phyloP scores from a whole-genome alignment of 192 early-diverging fungal species.

The Coemansia sp. region DNA sequence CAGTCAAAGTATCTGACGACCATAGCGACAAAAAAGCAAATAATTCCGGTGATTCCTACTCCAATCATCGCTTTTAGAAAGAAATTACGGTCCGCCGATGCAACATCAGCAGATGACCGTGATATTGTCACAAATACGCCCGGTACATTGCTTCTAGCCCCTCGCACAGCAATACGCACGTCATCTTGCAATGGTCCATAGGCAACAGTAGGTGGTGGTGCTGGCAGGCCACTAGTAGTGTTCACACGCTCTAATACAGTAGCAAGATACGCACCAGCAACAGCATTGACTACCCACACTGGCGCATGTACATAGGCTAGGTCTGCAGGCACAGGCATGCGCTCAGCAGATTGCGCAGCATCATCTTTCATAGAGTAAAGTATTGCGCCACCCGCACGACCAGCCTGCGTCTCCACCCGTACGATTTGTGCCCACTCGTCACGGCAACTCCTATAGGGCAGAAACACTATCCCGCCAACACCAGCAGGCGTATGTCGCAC shows the following conservation, averaged over 20 bases:
- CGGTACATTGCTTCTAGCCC: not conserved
- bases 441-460: constrained; percentile 41
- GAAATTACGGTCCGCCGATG: constrained; percentile 45
- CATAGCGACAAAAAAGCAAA: constrained; percentile 52
- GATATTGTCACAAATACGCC: constrained; percentile 37
- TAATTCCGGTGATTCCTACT: constrained; percentile 47
- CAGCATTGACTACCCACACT: constrained; percentile 48
- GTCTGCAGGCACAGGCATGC: constrained; percentile 12
- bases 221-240: not conserved
- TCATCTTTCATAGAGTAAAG: constrained; percentile 50
- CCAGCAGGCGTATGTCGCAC: constrained; percentile 5
- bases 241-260: constrained; percentile 14
- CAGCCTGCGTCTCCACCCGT: constrained; percentile 19
- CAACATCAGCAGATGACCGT: constrained; percentile 37
- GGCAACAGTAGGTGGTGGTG: constrained; percentile 23
- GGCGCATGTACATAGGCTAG: constrained; percentile 23
- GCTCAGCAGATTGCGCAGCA: constrained; percentile 47
- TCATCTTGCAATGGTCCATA: constrained; percentile 22
- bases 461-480: constrained; percentile 39
- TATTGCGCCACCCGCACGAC: constrained; percentile 32
- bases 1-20: constrained; percentile 51
- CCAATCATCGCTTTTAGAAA: constrained; percentile 56
- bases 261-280: constrained; percentile 36
- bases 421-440: constrained; percentile 38
- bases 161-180: constrained; percentile 15